Base-by-base conservation (phyloP, 768 basidiomycete genomes). In the Lactarius sanguifluus region DNA sequence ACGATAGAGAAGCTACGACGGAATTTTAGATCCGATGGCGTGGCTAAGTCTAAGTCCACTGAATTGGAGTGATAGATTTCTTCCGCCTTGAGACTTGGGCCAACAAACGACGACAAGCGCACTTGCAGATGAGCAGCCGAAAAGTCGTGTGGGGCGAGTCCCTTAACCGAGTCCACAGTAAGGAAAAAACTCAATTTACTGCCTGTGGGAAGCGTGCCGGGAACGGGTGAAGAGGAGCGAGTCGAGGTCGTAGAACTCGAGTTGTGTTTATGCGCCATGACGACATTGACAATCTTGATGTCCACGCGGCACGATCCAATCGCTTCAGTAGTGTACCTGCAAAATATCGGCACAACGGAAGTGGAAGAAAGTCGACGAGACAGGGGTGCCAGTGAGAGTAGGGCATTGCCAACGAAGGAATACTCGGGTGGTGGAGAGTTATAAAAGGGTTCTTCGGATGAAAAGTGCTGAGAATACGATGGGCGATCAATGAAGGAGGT, bases 241-340 rank as follows among this genome's bases (percentile, higher is more conserved):
- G 90, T 92, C 18, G 89, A 86, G 16, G 85, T 78, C 54, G 81
- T 77, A 1, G 91, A 92, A 59, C 83, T 81, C 69, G 84, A 82
- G 43, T 80, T 76, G 73, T 88, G 82, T 76, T 84, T 86, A 8
- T 86, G 76, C 2, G 89, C 81, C 50, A 85, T 75, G 32, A 86
- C 79, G 45, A 91, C 84, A 68, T 87, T 92, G 70, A 90, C 83
- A 54, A 94, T 83, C 77, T 88, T 92, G 77, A 97, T 82, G 70
- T 90, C 87, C 62, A 97, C 82, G 28, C 94, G 86, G 78, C 96
- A 98, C 32, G 93, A 94, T 1, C 96, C 97, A 70, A 98, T 94
- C 1, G 96, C 96, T 74, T 98, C 96, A 57, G 93, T 85, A 1
- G 95, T 97, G 73, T 96, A 96, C 38, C 91, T 87, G 74, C 94